Evolutionary conservation across 805 yeast species (phyloP).

Genomic region (Wickerhamia fluorescens): DNA sequence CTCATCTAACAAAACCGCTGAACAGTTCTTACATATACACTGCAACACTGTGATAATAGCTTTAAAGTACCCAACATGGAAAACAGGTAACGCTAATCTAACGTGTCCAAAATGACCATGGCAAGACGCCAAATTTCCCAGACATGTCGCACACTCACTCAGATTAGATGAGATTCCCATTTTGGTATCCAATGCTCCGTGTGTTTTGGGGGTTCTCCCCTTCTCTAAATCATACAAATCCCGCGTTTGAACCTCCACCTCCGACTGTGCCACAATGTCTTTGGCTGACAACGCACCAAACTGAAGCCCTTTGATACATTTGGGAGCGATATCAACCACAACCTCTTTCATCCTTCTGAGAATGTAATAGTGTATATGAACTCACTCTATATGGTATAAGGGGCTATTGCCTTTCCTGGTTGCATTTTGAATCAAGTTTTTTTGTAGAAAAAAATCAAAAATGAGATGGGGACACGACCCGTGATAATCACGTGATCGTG

Average conservation of each 20-base stretch:
- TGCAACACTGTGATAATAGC: conserved; percentile 83
- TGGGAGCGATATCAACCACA: conserved; percentile 78
- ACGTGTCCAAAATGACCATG: conserved; percentile 99
- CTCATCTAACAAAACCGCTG: conserved; percentile 69
- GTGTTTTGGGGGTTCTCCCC: conserved; percentile 72
- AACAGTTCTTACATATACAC: conserved; percentile 85
- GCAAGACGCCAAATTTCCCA: conserved; percentile 85
- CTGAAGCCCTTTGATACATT: conserved; percentile 82
- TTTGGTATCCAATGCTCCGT: conserved; percentile 84
- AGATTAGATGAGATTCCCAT: conserved; percentile 93
- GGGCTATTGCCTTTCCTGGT: no score
- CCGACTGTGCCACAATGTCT: conserved; percentile 89
- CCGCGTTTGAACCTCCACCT: conserved; percentile 86
- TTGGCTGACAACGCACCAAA: conserved; percentile 90
- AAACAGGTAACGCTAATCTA: conserved; percentile 88
- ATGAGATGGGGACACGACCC: no score
- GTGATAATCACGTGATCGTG: no score
- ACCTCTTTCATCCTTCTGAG: conserved; percentile 38
- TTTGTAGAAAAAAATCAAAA: no score
- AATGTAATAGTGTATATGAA: no score
- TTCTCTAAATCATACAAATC: conserved; percentile 87
- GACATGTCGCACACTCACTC: conserved; percentile 86
- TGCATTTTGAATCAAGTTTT: no score
- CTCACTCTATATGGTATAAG: no score
- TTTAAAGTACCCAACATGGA: conserved; percentile 96